A percentile compares a stretch with the other conserved stretches of the same genome.
These are phyloP conservation scores for Spergularia azorica DNA, from an alignment of 179 eudicot genomes.

Conservation along the genomic window DNA sequence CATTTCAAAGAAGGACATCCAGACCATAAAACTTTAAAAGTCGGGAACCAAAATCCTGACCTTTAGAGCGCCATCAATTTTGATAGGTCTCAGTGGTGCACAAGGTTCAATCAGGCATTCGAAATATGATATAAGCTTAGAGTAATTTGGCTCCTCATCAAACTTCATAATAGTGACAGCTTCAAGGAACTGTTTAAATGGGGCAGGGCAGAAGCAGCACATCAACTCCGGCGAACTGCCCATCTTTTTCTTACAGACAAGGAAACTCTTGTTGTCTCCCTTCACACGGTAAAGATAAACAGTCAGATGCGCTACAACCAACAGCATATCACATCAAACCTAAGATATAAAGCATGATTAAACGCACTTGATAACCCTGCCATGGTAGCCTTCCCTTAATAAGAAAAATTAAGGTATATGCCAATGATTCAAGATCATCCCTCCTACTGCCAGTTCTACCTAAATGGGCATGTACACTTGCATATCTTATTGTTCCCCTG, in stretches of 20 bases:
- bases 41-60: constrained; percentile 30
- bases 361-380: constrained; percentile 92
- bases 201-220: constrained; percentile 94
- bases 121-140: constrained; percentile 72
- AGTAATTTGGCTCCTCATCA: constrained; percentile 91
- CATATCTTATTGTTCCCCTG: constrained; percentile 98
- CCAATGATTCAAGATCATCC: constrained; percentile 94
- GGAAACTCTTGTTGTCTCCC: constrained; percentile 96
- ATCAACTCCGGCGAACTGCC: constrained; percentile 85
- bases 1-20: constrained; percentile 3
- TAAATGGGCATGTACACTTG: constrained; percentile 97
- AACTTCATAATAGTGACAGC: constrained; percentile 85
- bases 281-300: constrained; percentile 29
- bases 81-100: constrained; percentile 73
- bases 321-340: neutral
- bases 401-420: constrained; percentile 87
- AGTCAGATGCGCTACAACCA: constrained; percentile 10
- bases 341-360: constrained; percentile 15
- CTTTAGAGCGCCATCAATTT: constrained; percentile 93
- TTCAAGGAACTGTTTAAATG: constrained; percentile 81
- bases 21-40: neutral
- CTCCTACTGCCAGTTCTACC: constrained; percentile 96
- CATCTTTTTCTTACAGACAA: constrained; percentile 94
- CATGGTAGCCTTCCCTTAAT: constrained; percentile 93
- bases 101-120: constrained; percentile 77